Conservation (phyloP, 2,329 filamentous ascomycete genomes). For the Botryosphaeria dothidea region DNA sequence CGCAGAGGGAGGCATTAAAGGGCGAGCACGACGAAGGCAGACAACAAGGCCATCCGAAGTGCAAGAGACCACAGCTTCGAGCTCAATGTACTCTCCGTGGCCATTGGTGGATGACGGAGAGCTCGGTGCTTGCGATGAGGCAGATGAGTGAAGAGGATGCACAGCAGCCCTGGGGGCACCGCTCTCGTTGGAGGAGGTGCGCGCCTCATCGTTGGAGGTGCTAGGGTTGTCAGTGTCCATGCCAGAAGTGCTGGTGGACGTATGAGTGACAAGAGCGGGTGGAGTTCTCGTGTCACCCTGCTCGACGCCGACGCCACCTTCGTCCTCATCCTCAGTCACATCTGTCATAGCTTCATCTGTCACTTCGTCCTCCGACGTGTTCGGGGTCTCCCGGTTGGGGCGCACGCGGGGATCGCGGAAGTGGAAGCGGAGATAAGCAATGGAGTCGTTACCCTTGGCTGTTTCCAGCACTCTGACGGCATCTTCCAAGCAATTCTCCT, state of each 20-base stretch:
- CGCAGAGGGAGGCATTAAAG: constrained; percentile 63
- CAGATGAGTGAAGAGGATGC: not conserved
- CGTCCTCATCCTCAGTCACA: constrained; percentile 49
- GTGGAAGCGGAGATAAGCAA: constrained; percentile 85
- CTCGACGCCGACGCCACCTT: constrained; percentile 37
- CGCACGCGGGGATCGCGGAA: constrained; percentile 68
- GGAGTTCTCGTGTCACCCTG: constrained; percentile 14
- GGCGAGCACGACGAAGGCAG: constrained; percentile 72
- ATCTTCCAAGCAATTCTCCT: constrained; percentile 73
- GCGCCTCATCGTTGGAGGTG: constrained; percentile 12
- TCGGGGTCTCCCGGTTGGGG: constrained; percentile 40
- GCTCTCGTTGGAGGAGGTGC: constrained; percentile 3
- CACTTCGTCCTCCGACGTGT: constrained; percentile 51
- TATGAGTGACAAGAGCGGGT: not conserved
- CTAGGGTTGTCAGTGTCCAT: constrained; percentile 20
- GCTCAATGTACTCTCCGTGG: constrained; percentile 57
- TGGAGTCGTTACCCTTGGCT: constrained; percentile 87
- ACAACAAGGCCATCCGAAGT: constrained; percentile 86
- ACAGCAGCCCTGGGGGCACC: not conserved
- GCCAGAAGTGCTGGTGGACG: constrained; percentile 12
- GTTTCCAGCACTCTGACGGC: constrained; percentile 78
- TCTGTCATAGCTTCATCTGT: constrained; percentile 50
- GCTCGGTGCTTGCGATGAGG: not conserved
- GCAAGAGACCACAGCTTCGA: constrained; percentile 90
- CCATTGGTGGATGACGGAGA: constrained; percentile 26